Evolutionary conservation across 148 eudicot genomes (phyloP).

Genomic region (Cornus florida): DNA sequence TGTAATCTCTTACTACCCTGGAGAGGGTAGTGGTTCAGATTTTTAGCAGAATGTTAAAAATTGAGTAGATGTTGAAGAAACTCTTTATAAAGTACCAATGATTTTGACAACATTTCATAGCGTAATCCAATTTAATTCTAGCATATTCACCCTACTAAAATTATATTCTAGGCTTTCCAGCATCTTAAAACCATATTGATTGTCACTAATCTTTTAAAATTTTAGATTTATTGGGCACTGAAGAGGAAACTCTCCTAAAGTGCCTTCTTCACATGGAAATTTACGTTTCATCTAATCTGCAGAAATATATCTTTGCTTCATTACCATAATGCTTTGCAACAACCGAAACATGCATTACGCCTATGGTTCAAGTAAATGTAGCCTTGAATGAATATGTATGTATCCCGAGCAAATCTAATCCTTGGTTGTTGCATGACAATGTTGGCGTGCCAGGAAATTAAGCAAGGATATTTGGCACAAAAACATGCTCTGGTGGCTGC

Average conservation of each 20-base stretch:
- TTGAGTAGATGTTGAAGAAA: neutral
- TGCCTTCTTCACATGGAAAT: neutral
- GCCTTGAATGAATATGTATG: too few relatives aligned
- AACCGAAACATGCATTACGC: neutral
- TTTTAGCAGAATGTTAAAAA: neutral
- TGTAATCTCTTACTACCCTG: constrained; percentile 19
- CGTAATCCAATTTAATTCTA: neutral
- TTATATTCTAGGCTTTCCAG: too few relatives aligned
- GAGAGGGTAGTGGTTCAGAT: too few relatives aligned
- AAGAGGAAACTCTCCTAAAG: neutral
- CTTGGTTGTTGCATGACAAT: neutral
- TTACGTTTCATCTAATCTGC: neutral
- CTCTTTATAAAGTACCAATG: neutral
- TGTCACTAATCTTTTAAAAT: neutral
- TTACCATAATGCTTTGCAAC: neutral
- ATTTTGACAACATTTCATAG: neutral
- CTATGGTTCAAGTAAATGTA: neutral
- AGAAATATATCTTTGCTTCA: neutral
- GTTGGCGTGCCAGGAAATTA: constrained; percentile 42
- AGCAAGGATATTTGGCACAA: constrained; percentile 63
- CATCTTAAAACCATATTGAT: neutral
- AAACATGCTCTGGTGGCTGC: constrained; percentile 51
- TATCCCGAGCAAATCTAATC: neutral
- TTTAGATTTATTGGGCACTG: neutral
- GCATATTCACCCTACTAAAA: neutral